Evolutionary conservation across 1,284 basidiomycete genomes (phyloP).

Genomic region (Clitocybe nebularis): DNA sequence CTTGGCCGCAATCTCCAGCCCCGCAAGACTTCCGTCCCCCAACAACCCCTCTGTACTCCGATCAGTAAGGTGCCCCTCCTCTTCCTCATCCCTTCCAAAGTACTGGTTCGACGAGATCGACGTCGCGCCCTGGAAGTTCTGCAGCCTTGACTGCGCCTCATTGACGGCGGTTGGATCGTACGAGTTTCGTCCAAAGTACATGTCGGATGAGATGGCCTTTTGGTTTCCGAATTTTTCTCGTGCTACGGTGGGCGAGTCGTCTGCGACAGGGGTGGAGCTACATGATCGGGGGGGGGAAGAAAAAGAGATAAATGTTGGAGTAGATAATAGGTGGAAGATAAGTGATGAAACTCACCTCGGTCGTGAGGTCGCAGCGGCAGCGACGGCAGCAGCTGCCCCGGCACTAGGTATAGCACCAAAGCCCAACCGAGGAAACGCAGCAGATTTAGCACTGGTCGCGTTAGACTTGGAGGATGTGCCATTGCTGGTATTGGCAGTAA

Average conservation of each 20-base stretch:
- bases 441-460: conserved; percentile 22
- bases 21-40: conserved; percentile 70
- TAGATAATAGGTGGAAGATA: too few relatives aligned
- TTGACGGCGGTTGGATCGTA: conserved; percentile 76
- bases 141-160: conserved; percentile 82
- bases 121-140: conserved; percentile 88
- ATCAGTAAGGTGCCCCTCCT: conserved; percentile 41
- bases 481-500: conserved; percentile 23
- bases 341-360: conserved; percentile 50
- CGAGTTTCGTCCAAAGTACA: conserved; percentile 90
- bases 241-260: conserved; percentile 76
- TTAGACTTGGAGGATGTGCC: conserved; percentile 19
- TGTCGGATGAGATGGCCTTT: conserved; percentile 96
- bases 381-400: conserved; percentile 46
- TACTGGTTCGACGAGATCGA: conserved; percentile 95
- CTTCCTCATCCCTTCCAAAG: conserved; percentile 92
- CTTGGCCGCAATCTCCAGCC: conserved; percentile 74
- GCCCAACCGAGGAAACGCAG: conserved; percentile 80
- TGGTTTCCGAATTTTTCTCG: conserved; percentile 90
- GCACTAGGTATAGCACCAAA: conserved; percentile 79
- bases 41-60: conserved; percentile 47
- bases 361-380: conserved; percentile 37
- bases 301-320: conserved; percentile 7
- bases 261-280: conserved; percentile 32
- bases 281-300: conserved; percentile 1